Conservation (phyloP, 2,329 filamentous ascomycete species). For the Trichoderma pleuroti region DNA sequence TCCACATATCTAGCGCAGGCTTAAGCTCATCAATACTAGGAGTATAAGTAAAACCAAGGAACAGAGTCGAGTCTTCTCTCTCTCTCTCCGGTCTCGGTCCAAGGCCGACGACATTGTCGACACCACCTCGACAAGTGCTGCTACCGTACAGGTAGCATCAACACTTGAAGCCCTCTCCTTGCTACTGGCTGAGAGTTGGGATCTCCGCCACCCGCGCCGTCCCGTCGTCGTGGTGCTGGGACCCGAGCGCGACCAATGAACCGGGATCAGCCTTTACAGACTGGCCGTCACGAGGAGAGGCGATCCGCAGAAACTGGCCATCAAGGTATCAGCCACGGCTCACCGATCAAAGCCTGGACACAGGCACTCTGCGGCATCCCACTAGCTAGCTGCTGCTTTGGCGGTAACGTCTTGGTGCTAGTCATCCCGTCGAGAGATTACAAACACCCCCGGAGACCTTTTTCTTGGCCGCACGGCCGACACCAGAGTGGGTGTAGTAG, state of each 20-base stretch:
- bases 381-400: not conserved
- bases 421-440: not conserved
- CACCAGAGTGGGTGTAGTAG: not conserved
- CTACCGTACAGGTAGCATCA: not conserved
- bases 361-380: not conserved
- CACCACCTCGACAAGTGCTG: not conserved
- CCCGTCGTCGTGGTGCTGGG: constrained; percentile 18
- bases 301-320: constrained; percentile 6
- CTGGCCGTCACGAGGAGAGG: constrained; percentile 9
- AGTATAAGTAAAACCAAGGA: not conserved
- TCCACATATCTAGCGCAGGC: not conserved
- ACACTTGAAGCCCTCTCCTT: not conserved
- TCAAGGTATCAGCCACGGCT: constrained; percentile 7
- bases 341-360: not conserved
- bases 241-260: constrained; percentile 6
- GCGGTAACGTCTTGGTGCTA: not conserved
- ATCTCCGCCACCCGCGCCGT: constrained; percentile 19
- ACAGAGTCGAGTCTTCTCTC: not conserved
- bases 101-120: not conserved
- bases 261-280: constrained; percentile 1
- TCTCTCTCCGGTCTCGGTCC: not conserved
- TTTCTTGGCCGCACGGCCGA: not conserved
- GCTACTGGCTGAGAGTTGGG: constrained; percentile 1
- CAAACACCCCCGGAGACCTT: not conserved
- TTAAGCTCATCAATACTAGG: not conserved